Percentiles rank a stretch among this genome's conserved stretches.
Evolutionary conservation across 208 protist genomes (phyloP).

Genomic region (Trypanosoma theileri): DNA sequence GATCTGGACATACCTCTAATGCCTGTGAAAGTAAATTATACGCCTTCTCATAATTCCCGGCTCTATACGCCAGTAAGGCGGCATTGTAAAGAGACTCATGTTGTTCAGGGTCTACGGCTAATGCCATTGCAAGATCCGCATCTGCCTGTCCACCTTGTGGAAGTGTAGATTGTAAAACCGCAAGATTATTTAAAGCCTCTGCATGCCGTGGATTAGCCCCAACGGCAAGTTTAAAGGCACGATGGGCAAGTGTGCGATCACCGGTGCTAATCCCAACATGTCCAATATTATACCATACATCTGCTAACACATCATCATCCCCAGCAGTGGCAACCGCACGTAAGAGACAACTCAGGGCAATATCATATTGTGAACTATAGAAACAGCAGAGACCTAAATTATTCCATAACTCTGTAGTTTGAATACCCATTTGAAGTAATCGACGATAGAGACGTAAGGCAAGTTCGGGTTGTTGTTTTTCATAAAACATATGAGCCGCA

Average conservation of each 20-base stretch:
- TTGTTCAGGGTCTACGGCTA: slow-evolving; percentile 66
- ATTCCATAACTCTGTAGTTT: slow-evolving; percentile 93
- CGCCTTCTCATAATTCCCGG: slow-evolving; percentile 82
- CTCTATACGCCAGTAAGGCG: slow-evolving; percentile 68
- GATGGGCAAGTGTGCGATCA: slow-evolving; percentile 88
- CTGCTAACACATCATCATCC: slow-evolving; percentile 69
- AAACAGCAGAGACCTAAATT: slow-evolving; percentile 96
- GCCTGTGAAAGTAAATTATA: slow-evolving; percentile 58
- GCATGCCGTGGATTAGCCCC: slow-evolving; percentile 86
- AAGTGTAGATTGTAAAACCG: slow-evolving; percentile 80
- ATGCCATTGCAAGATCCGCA: slow-evolving; percentile 72
- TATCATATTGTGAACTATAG: slow-evolving; percentile 92
- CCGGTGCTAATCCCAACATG: slow-evolving; percentile 93
- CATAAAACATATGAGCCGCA: slow-evolving; percentile 93
- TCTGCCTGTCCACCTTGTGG: slow-evolving; percentile 54
- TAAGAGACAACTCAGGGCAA: slow-evolving; percentile 93
- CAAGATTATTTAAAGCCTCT: slow-evolving; percentile 95
- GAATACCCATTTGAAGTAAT: slow-evolving; percentile 94
- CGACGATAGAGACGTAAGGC: slow-evolving; percentile 93
- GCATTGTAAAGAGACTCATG: slow-evolving; percentile 93
- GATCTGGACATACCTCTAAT: slow-evolving; percentile 80
- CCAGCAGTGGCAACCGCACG: slow-evolving; percentile 68
- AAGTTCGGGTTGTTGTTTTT: slow-evolving; percentile 92
- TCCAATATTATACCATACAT: slow-evolving; percentile 97
- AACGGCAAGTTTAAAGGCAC: slow-evolving; percentile 91